Evolutionary conservation across 73 alveolate genomes (phyloP), one percentile per base, ranked within the genome.

Genomic region (Paramecium primaurelia): DNA sequence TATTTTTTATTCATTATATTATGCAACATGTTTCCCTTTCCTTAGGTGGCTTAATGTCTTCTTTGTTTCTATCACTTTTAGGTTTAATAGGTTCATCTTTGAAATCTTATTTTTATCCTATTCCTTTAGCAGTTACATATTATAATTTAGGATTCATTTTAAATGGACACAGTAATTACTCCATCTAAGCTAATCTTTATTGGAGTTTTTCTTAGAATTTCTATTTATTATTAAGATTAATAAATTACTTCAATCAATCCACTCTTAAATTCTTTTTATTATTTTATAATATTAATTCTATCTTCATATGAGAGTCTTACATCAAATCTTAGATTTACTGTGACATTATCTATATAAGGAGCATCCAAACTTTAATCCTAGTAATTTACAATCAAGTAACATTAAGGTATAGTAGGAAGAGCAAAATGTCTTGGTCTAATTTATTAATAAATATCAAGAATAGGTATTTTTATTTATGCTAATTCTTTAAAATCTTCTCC

Each of bases 381-480:
- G 58, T 80, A 80, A 26, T 59, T 42, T 9, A 80, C 73, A 3
- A 26, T 36, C 32, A 80, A 47, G 49, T 80, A 80, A 12, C 77
- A 45, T 80, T 80, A 80, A 20, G 91, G 91, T n/a, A 80, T 80
- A 4, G 91, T 80, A 5, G 58, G 64, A 10, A 80, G 58, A 1
- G 91, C 91, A 80, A 80, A 80, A 80, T 80, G 91, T 44, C 91
- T 80, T 26, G 91, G 91, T 20, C 58, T 80, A 14, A 80, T 49
- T 80, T 25, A 80, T 42, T 42, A 14, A 26, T 80, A 45, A 11
- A 80, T 64, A 45, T 80, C 91, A 32, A 8, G 16, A 32, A 80
- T 25, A 32, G 91, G 91, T 4, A 80, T 49, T 47, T 80, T 10
- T 1, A 80, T 42, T 80, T 80, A 14, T 3, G 91, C 71, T 25